Evolutionary conservation across 768 basidiomycete species (phyloP).

Genomic region (Amylocystis lapponica): DNA sequence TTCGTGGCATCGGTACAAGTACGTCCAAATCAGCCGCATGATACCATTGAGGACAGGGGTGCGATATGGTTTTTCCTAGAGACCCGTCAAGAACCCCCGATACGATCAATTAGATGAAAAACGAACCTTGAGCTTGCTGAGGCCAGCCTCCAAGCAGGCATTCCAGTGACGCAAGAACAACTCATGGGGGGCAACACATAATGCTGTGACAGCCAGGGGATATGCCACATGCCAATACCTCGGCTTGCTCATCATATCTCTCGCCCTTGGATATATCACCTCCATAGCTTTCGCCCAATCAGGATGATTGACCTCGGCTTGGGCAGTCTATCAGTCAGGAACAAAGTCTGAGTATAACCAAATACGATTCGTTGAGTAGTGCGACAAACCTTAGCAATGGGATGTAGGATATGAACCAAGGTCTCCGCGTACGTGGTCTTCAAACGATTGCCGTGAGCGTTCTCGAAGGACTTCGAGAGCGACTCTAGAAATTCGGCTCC

Average conservation of each 20-base stretch:
- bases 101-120: background rate
- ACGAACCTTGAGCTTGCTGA: conserved; percentile 75
- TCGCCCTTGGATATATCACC: conserved; percentile 72
- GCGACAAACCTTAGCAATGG: conserved; percentile 71
- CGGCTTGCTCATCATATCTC: conserved; percentile 81
- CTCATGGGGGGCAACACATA: conserved; percentile 84
- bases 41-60: conserved; percentile 74
- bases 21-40: conserved; percentile 85
- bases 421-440: conserved; percentile 86
- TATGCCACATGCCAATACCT: conserved; percentile 88
- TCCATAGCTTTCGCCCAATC: conserved; percentile 92
- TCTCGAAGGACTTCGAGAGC: conserved; percentile 75
- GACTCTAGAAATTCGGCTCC: conserved; percentile 87
- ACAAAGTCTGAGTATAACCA: too few species aligned
- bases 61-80: conserved; percentile 71
- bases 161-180: conserved; percentile 84
- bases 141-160: conserved; percentile 61
- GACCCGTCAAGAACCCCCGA: conserved; percentile 6
- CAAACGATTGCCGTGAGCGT: conserved; percentile 76
- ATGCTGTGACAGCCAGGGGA: conserved; percentile 72
- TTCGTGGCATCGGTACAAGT: conserved; percentile 91
- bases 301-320: conserved; percentile 94
- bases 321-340: conserved; percentile 66
- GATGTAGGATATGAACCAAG: conserved; percentile 70
- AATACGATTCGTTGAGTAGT: background rate